These are phyloP conservation scores for Lolium perenne DNA, from an alignment of 176 grass and related monocot species.

Conservation along the genomic window DNA sequence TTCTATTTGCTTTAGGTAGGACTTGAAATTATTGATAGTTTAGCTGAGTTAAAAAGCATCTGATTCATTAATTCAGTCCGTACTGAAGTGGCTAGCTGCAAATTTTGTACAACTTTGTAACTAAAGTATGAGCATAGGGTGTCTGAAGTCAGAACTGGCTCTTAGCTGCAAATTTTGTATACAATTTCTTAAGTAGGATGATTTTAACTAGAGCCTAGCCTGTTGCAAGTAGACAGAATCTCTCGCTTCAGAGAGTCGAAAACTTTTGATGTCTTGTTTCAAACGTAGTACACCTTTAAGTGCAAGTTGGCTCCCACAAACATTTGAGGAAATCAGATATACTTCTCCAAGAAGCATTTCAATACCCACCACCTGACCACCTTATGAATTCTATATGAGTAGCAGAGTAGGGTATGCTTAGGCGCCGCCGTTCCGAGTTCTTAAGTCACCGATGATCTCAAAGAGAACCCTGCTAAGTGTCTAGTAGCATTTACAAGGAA, in stretches of 20 bases:
- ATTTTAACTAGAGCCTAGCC: conserved; percentile 26
- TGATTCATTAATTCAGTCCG: not conserved
- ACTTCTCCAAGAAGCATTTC: conserved; percentile 23
- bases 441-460: not conserved
- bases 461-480: not conserved
- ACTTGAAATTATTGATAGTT: not conserved
- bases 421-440: conserved; percentile 5
- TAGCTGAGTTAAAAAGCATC: not conserved
- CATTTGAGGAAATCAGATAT: not conserved
- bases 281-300: conserved; percentile 16
- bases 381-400: not conserved
- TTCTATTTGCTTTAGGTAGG: not conserved
- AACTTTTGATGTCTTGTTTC: conserved; percentile 35
- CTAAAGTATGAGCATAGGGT: not conserved
- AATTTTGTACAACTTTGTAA: not conserved
- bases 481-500: conserved; percentile 19
- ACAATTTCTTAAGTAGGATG: conserved; percentile 1
- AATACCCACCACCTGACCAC: not conserved
- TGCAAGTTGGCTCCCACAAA: conserved; percentile 28
- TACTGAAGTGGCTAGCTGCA: conserved; percentile 17
- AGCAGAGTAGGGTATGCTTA: not conserved
- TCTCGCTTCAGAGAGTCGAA: not conserved
- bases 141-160: conserved; percentile 23
- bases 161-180: not conserved
- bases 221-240: conserved; percentile 24